Percentiles rank a stretch among this genome's conserved stretches.
phyloP scores from a whole-genome alignment of 805 yeast genomes.

The Limtongia smithiae region DNA sequence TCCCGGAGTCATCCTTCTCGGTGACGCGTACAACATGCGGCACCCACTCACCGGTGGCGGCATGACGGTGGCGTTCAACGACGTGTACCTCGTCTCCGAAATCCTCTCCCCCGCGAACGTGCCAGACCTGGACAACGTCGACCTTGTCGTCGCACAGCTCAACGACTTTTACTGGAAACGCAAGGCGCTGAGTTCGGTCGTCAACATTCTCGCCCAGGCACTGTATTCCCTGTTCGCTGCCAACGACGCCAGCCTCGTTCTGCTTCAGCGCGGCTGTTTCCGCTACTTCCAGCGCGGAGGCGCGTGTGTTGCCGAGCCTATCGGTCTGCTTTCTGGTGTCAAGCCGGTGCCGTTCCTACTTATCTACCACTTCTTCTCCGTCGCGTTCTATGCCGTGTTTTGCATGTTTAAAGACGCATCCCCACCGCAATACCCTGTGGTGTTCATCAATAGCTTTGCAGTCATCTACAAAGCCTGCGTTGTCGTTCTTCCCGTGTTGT shows the following conservation, averaged over 20 bases:
- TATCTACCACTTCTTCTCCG: constrained; percentile 83
- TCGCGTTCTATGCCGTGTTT: constrained; percentile 77
- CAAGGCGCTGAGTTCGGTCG: constrained; percentile 73
- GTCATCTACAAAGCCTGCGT: constrained; percentile 26
- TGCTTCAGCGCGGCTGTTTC: constrained; percentile 86
- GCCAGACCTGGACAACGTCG: constrained; percentile 57
- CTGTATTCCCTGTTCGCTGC: constrained; percentile 89
- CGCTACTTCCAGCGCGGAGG: constrained; percentile 83
- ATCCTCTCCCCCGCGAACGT: constrained; percentile 55
- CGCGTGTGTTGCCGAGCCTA: constrained; percentile 69
- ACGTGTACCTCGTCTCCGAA: constrained; percentile 65
- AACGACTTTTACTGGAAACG: constrained; percentile 71
- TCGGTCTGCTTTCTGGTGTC: constrained; percentile 78
- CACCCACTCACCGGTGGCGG: constrained; percentile 99
- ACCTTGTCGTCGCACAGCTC: constrained; percentile 53
- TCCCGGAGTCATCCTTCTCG: constrained; percentile 76
- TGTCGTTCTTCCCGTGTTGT: constrained; percentile 27
- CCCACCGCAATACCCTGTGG: constrained; percentile 23
- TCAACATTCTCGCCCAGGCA: constrained; percentile 88
- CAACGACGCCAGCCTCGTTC: constrained; percentile 49
- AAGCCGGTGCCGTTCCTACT: constrained; percentile 69
- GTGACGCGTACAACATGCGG: constrained; percentile 95
- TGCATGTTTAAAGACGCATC: constrained; percentile 18
- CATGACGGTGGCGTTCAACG: constrained; percentile 95
- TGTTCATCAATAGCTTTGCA: constrained; percentile 17